Evolutionary conservation across 805 yeast genomes (phyloP), one percentile per base, ranked within the genome.

Genomic region (Ogataea trehaloabstinens): DNA sequence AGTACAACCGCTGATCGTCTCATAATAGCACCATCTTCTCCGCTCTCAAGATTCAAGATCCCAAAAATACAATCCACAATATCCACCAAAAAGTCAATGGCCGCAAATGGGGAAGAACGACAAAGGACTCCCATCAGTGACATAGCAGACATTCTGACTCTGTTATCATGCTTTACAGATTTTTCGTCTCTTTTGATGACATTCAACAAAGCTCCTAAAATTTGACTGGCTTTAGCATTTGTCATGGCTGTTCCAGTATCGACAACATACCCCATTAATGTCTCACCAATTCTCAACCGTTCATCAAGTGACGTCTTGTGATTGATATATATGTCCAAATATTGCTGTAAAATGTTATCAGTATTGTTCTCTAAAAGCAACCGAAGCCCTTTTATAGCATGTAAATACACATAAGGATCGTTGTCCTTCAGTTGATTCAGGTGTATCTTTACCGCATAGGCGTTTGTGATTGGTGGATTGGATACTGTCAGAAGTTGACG

Each of bases 381-480:
- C 31, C 79, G 82, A 19, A 93, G 61, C 0, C 93, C 90, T 52
- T 85, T 87, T 45, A 93, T 85, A 1, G 83, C 84, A 53, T 87
- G 91, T 38, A 93, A 58, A 56, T 87, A 93, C 12, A 93, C 77
- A 58, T 80, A 91, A 0, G 99, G 95, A 42, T 91, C 99, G 0
- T 78, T 70, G 49, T 88, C 95, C 33, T 73, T 72, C 30, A 93
- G 61, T 48, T 83, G 86, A 2, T 70, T 63, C 13, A 85, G 52
- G 55, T 85, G 86, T 11, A 87, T 60, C 13, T 75, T 69, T 20
- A 86, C 60, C 0, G 76, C 91, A 37, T 75, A 73, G 3, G 73
- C 76, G 7, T 74, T 34, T 0, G 73, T 53, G 11, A 86, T 56
- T 0, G 66, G 56, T n/a, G 85, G 76, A 24, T 67, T 21, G 58